Evolutionary conservation across 164 flowering plant genomes (phyloP).

Genomic region (Houttuynia cordata): DNA sequence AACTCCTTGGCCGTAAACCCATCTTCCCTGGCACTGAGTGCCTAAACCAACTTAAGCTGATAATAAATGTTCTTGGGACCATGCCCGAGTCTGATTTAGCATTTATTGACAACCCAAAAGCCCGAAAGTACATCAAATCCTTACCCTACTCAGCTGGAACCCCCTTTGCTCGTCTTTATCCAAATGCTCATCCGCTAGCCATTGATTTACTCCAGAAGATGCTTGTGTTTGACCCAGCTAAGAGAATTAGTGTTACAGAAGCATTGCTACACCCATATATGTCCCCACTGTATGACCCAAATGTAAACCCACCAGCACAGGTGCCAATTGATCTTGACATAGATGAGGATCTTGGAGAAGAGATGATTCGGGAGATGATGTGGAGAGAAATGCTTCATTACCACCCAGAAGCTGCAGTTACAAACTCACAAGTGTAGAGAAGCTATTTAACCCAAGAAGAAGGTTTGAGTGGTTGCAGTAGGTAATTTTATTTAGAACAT

Average conservation of each 20-base stretch:
- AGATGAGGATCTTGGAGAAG: constrained; percentile 70
- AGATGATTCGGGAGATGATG: constrained; percentile 79
- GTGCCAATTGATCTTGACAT: constrained; percentile 74
- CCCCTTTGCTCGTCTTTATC: constrained; percentile 54
- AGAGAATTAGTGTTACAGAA: constrained; percentile 75
- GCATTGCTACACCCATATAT: constrained; percentile 87
- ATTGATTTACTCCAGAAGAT: constrained; percentile 69
- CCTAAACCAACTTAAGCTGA: constrained; percentile 79
- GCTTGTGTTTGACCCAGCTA: constrained; percentile 86
- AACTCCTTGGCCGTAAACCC: constrained; percentile 82
- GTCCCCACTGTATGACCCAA: constrained; percentile 65
- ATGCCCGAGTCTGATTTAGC: constrained; percentile 58
- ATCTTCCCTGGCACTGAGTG: constrained; percentile 87
- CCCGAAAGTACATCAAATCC: constrained; percentile 52
- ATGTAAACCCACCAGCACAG: constrained; percentile 54
- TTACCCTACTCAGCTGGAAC: constrained; percentile 51
- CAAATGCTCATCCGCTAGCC: constrained; percentile 66
- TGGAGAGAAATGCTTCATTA: constrained; percentile 75
- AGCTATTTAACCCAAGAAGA: background rate
- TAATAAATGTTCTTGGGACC: constrained; percentile 75
- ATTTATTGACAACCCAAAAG: constrained; percentile 79
- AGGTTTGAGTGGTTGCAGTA: background rate
- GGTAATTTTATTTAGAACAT: background rate
- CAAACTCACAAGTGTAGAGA: constrained; percentile 7
- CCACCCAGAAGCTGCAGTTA: constrained; percentile 63